A percentile compares a stretch with the other conserved stretches of the same genome.
These are phyloP conservation scores for Xylaria grammica DNA, from an alignment of 495 filamentous ascomycete species.

Conservation along the genomic window DNA sequence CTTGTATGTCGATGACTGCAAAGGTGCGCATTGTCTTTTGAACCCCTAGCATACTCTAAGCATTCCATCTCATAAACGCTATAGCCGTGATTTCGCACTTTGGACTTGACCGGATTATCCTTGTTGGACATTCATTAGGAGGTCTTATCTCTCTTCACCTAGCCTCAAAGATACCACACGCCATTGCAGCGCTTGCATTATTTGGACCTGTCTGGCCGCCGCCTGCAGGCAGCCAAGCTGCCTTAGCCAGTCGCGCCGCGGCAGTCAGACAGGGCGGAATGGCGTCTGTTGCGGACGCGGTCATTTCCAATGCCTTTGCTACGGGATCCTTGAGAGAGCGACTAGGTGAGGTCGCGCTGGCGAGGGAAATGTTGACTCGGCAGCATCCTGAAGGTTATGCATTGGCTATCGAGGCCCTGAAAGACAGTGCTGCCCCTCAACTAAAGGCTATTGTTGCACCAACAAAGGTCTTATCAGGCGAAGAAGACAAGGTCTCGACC, in stretches of 20 bases:
- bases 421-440: not conserved
- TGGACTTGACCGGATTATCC: not conserved
- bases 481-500: slow-evolving; percentile 4
- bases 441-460: not conserved
- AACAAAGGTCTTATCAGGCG: slow-evolving; percentile 7
- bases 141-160: slow-evolving; percentile 3
- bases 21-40: slow-evolving; percentile 5
- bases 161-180: not conserved
- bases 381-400: slow-evolving; percentile 9
- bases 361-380: slow-evolving; percentile 14
- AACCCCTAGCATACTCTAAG: not conserved
- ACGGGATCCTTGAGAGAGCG: not conserved
- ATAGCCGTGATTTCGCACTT: slow-evolving; percentile 7
- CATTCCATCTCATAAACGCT: not conserved
- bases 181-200: not conserved
- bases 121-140: slow-evolving; percentile 5
- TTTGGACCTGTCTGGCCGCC: slow-evolving; percentile 10
- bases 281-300: slow-evolving; percentile 1
- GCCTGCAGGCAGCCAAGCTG: not conserved
- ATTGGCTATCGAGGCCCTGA: slow-evolving; percentile 5
- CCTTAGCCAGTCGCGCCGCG: not conserved
- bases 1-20: slow-evolving; percentile 2
- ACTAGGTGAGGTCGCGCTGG: slow-evolving; percentile 1
- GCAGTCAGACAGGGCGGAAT: not conserved
- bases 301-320: slow-evolving; percentile 6